Evolutionary conservation across 1,284 basidiomycete genomes (phyloP), one percentile per base, ranked within the genome.

Genomic region (Cutaneotrichosporon spelunceum): DNA sequence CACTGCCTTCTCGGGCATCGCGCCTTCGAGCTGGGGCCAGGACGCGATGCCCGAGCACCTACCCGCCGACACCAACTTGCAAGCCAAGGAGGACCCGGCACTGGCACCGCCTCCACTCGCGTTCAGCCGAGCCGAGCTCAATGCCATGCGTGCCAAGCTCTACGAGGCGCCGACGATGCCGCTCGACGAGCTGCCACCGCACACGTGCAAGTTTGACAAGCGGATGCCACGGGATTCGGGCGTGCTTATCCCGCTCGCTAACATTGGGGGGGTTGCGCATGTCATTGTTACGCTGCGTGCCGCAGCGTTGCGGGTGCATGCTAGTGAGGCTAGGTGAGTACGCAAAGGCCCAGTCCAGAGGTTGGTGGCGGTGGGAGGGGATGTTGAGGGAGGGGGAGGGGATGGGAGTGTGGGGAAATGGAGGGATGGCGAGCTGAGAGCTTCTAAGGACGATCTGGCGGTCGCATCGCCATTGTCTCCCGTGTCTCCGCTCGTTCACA

Each of bases 201-300:
- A 76, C 56, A 76, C 70, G 2, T 54, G 61, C 11, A 13, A 24
- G 24, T 48, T 21, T 29, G 54, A 47, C 7, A 45, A 34, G 21
- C 45, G 47, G n/a, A 6, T 29, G 33, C 59, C 64, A 6, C 42
- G 56, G 23, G 75, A 78, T 60, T 66, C 74, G 0, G 76, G 71
- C 7, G 69, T 78, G 9, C 55, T 78, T 23, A 72, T 78, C 24
- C 76, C 76, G 3, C 64, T 78, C 19, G 68, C 74, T 57, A 78
- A 77, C 56, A 62, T 76, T 24, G 60, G 61, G 9, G 68, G 62
- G 1, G 34, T 55, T 19, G 70, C 76, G 19, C 67, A 72, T 52
- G 53, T 78, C 3, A 59, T 78, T 5, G 65, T 78, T 63, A 64
- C 75, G 60, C 61, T 76, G 0, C 60, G 76, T 24, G 68, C 70